These are phyloP conservation scores for Cytospora piceae DNA, from an alignment of 2,329 filamentous ascomycete species.

Conservation along the genomic window DNA sequence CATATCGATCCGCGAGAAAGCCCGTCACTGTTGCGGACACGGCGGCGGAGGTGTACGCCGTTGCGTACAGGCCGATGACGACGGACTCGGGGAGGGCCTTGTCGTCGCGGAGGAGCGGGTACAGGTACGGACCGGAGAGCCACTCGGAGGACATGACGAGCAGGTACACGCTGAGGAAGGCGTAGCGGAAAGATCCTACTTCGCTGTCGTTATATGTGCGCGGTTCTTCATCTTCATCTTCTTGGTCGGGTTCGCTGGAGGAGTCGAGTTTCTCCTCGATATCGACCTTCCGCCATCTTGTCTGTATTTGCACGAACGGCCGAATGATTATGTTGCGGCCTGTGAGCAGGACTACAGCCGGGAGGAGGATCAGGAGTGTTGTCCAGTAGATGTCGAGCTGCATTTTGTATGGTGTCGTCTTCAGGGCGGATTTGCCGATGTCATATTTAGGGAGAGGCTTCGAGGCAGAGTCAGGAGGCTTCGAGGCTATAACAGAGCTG, in stretches of 20 bases:
- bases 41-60: slow-evolving; percentile 31
- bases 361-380: slow-evolving; percentile 29
- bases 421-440: not conserved
- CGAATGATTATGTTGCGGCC: slow-evolving; percentile 18
- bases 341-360: slow-evolving; percentile 25
- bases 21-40: slow-evolving; percentile 30
- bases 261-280: slow-evolving; percentile 3
- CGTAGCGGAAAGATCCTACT: slow-evolving; percentile 14
- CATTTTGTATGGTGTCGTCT: slow-evolving; percentile 19
- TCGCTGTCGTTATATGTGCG: slow-evolving; percentile 9
- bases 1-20: slow-evolving; percentile 32
- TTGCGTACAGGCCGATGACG: slow-evolving; percentile 30
- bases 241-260: not conserved
- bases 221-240: not conserved
- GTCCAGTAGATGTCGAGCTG: slow-evolving; percentile 32
- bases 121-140: slow-evolving; percentile 30
- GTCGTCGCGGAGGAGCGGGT: slow-evolving; percentile 32
- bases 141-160: slow-evolving; percentile 32
- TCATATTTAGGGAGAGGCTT: not conserved
- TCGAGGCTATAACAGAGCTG: not conserved
- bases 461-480: not conserved
- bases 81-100: slow-evolving; percentile 28
- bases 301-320: slow-evolving; percentile 4
- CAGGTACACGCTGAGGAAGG: slow-evolving; percentile 31
- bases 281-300: slow-evolving; percentile 15